phyloP scores from a whole-genome alignment of 148 eudicot genomes.

The Salicornia ramosissima region DNA sequence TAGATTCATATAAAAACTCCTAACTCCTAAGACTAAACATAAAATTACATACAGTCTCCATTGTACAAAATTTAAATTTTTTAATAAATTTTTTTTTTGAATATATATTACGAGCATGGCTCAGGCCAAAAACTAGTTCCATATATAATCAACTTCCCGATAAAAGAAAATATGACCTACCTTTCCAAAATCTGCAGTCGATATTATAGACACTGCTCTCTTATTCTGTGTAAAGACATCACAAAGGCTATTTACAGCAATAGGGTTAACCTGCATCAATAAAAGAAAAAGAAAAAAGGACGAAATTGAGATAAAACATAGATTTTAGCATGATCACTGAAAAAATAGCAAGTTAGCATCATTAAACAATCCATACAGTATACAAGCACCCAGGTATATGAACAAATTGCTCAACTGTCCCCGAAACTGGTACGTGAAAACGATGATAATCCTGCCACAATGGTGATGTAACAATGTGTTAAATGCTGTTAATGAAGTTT shows the following conservation, averaged over 20 bases:
- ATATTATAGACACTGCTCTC: slow-evolving; percentile 72
- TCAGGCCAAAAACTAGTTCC: too few species aligned
- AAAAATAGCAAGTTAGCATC: slow-evolving; percentile 2
- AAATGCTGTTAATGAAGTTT: background rate
- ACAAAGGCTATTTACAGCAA: slow-evolving; percentile 96
- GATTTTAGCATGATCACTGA: slow-evolving; percentile 4
- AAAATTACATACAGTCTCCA: too few species aligned
- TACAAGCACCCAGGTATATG: slow-evolving; percentile 79
- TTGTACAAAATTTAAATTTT: too few species aligned
- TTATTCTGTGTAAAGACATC: slow-evolving; percentile 91
- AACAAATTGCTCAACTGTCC: slow-evolving; percentile 65
- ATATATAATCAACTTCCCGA: background rate
- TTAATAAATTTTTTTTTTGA: too few species aligned
- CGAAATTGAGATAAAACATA: slow-evolving; percentile 1
- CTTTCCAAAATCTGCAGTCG: slow-evolving; percentile 83
- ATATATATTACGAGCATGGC: too few species aligned
- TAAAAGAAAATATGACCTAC: slow-evolving; percentile 32
- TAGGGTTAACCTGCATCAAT: slow-evolving; percentile 71
- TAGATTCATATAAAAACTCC: too few species aligned
- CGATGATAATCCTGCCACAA: slow-evolving; percentile 88
- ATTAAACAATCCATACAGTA: slow-evolving; percentile 53
- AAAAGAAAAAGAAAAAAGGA: slow-evolving; percentile 13
- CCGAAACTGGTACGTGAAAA: slow-evolving; percentile 90
- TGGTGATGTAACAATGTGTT: background rate
- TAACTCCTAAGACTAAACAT: too few species aligned